Conservation (phyloP, 345 rosid species). For the Euphorbia pulcherrima region DNA sequence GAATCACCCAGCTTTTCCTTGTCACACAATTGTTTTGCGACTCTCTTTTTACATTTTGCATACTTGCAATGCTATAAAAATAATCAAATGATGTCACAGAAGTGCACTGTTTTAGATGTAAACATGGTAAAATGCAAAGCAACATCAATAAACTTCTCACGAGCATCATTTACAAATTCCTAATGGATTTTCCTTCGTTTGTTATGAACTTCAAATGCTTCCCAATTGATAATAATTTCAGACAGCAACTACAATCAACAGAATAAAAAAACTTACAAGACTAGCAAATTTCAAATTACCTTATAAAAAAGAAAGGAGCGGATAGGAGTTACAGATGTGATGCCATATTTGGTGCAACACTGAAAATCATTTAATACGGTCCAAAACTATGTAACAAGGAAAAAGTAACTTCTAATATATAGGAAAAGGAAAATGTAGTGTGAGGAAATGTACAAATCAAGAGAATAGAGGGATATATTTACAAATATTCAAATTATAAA, state of each 20-base stretch:
- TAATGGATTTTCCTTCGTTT: neutral
- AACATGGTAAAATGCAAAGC: neutral
- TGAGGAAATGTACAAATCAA: too few species aligned
- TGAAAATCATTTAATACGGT: neutral
- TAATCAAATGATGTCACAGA: slow-evolving; percentile 18
- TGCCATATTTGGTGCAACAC: neutral
- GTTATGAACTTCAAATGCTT: neutral
- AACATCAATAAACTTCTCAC: slow-evolving; percentile 7
- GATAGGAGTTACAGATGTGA: neutral
- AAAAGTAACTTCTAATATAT: too few species aligned
- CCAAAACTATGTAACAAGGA: neutral
- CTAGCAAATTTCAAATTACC: neutral
- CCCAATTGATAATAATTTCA: neutral
- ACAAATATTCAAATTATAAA: too few species aligned
- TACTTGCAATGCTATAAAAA: slow-evolving; percentile 63
- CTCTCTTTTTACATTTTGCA: slow-evolving; percentile 73
- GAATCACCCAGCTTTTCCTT: slow-evolving; percentile 82
- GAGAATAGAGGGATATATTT: too few species aligned
- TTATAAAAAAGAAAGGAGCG: neutral
- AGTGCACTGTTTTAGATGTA: slow-evolving; percentile 7
- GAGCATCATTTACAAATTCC: neutral
- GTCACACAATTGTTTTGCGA: slow-evolving; percentile 67
- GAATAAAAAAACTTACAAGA: neutral
- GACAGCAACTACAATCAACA: neutral
- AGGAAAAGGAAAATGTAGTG: too few species aligned